A percentile compares a stretch with the other conserved stretches of the same genome.
These are phyloP conservation scores for Psilocybe cyanescens DNA, from an alignment of 768 basidiomycete genomes.

Conservation along the genomic window DNA sequence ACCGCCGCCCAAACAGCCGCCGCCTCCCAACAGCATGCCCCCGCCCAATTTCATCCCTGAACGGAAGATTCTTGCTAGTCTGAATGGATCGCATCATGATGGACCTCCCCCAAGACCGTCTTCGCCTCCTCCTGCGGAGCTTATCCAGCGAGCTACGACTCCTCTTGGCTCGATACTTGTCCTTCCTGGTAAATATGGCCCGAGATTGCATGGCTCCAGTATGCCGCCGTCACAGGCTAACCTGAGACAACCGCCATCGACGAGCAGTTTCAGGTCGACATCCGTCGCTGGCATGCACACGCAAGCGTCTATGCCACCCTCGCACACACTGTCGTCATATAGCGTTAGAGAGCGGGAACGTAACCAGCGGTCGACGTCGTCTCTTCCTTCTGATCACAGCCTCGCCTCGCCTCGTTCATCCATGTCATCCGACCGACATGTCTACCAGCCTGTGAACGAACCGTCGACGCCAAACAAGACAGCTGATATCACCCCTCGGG, in stretches of 20 bases:
- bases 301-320: slow-evolving; percentile 47
- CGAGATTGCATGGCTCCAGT: slow-evolving; percentile 72
- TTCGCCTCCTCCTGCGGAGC: slow-evolving; percentile 91
- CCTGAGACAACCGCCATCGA: slow-evolving; percentile 75
- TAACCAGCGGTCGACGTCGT: slow-evolving; percentile 67
- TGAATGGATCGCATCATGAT: slow-evolving; percentile 53
- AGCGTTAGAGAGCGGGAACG: slow-evolving; percentile 55
- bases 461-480: slow-evolving; percentile 51
- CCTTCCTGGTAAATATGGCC: slow-evolving; percentile 51
- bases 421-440: slow-evolving; percentile 77
- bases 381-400: slow-evolving; percentile 69
- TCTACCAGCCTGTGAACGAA: slow-evolving; percentile 34
- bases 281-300: slow-evolving; percentile 39
- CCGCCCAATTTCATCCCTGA: slow-evolving; percentile 83
- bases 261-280: slow-evolving; percentile 83
- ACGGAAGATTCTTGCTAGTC: slow-evolving; percentile 48
- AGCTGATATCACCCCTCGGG: slow-evolving; percentile 45
- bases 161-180: slow-evolving; percentile 71
- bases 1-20: slow-evolving; percentile 77
- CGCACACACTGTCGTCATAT: slow-evolving; percentile 51
- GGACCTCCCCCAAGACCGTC: slow-evolving; percentile 84
- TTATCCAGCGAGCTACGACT: slow-evolving; percentile 90
- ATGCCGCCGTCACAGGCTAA: slow-evolving; percentile 72
- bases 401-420: slow-evolving; percentile 78
- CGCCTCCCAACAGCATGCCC: slow-evolving; percentile 71